Evolutionary conservation across 352 stramenopile species (phyloP).

Genomic region (Pythium plurisporium): DNA sequence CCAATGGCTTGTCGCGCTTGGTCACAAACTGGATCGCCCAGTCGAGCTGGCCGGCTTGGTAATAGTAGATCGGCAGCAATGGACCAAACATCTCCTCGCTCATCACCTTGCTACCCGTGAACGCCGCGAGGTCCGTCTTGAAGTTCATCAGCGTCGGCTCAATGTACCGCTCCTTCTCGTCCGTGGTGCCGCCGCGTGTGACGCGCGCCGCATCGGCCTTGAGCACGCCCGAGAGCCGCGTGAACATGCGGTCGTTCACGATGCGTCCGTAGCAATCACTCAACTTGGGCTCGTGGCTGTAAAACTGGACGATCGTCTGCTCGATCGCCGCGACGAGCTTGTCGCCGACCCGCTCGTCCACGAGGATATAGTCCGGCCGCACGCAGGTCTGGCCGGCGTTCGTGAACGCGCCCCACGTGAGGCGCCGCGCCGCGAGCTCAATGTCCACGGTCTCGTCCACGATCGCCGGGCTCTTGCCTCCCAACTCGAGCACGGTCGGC

Average conservation of each 20-base stretch:
- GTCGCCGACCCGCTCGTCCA: constrained; percentile 79
- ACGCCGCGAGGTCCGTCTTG: constrained; percentile 45
- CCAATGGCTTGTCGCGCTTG: constrained; percentile 25
- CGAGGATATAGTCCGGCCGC: constrained; percentile 91
- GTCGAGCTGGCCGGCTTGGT: constrained; percentile 22
- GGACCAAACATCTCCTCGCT: constrained; percentile 95
- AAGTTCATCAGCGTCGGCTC: constrained; percentile 87
- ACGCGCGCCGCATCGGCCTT: constrained; percentile 39
- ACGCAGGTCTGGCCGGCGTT: constrained; percentile 95
- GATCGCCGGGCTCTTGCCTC: constrained; percentile 91
- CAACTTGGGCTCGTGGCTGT: constrained; percentile 40
- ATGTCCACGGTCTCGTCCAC: constrained; percentile 62
- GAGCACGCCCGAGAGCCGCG: constrained; percentile 34
- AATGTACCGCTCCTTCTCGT: constrained; percentile 77
- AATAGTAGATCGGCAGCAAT: constrained; percentile 90
- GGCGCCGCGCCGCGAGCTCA: constrained; percentile 60
- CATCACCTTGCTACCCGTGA: constrained; percentile 60
- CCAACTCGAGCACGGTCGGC: constrained; percentile 93
- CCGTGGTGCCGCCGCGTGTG: constrained; percentile 45
- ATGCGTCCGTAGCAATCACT: constrained; percentile 59
- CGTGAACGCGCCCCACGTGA: constrained; percentile 82
- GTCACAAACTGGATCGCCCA: constrained; percentile 25
- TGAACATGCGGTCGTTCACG: constrained; percentile 66
- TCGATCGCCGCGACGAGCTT: constrained; percentile 41
- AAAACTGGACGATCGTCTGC: constrained; percentile 38